phyloP scores from a whole-genome alignment of 108 stramenopile species.

The Fistulifera solaris region DNA sequence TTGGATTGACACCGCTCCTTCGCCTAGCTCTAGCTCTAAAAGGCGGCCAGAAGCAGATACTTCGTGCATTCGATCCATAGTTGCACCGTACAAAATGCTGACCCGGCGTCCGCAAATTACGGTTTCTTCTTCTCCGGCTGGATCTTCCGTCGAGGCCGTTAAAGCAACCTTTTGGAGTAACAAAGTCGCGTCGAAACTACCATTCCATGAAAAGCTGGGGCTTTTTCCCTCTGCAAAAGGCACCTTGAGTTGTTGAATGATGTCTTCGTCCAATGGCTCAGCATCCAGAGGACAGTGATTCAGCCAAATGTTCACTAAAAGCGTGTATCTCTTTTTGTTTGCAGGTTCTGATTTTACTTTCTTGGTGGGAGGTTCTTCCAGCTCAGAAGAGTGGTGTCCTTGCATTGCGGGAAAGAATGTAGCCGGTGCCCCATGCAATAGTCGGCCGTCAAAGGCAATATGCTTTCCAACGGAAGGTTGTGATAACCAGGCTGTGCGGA shows the following conservation, averaged over 20 bases:
- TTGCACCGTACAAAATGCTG: slow-evolving; percentile 42
- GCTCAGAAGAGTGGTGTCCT: slow-evolving; percentile 1
- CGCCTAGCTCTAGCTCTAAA: no score
- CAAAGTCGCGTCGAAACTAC: slow-evolving; percentile 34
- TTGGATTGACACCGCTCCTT: no score
- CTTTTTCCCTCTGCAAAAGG: slow-evolving; percentile 13
- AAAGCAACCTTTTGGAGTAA: not conserved
- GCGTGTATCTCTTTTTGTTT: slow-evolving; percentile 44
- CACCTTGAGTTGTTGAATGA: slow-evolving; percentile 36
- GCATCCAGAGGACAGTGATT: slow-evolving; percentile 81
- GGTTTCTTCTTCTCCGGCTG: slow-evolving; percentile 63
- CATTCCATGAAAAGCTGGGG: not conserved
- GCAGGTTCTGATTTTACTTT: slow-evolving; percentile 4
- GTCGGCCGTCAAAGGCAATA: slow-evolving; percentile 80
- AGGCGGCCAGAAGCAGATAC: slow-evolving; percentile 9
- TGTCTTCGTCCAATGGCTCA: slow-evolving; percentile 60
- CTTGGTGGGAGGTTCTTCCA: slow-evolving; percentile 10
- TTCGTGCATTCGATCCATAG: slow-evolving; percentile 52
- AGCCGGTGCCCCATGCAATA: slow-evolving; percentile 84
- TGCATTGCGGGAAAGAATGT: slow-evolving; percentile 48
- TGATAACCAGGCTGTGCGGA: slow-evolving; percentile 63
- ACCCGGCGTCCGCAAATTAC: slow-evolving; percentile 61
- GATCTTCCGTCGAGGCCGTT: slow-evolving; percentile 14
- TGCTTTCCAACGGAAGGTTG: slow-evolving; percentile 77
- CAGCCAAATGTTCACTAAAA: slow-evolving; percentile 89